A percentile compares a stretch with the other conserved stretches of the same genome.
Conservation (phyloP, 1,284 basidiomycete species). For the Trichosporon sp. region DNA sequence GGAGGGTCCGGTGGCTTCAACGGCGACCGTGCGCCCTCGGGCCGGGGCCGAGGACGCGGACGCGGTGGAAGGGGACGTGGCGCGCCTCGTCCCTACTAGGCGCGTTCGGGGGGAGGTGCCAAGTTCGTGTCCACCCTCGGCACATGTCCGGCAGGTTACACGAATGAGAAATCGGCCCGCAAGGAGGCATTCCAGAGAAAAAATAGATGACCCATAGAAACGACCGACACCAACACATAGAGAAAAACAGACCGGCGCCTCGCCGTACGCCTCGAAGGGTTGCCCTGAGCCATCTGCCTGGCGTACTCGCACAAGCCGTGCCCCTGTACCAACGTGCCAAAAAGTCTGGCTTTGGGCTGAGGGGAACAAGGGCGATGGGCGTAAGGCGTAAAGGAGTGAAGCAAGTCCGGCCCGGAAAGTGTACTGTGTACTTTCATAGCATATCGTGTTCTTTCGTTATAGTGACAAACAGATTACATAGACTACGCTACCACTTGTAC, state of each 20-base stretch:
- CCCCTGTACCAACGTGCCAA: too few relatives aligned
- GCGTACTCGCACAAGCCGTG: too few relatives aligned
- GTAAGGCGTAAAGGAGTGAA: neutral
- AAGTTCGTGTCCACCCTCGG: too few relatives aligned
- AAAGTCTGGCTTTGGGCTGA: neutral
- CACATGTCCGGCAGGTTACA: too few relatives aligned
- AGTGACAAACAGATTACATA: neutral
- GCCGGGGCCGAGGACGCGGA: slow-evolving; percentile 22
- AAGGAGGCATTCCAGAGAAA: neutral
- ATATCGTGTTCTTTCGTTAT: slow-evolving; percentile 5
- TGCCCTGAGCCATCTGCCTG: neutral
- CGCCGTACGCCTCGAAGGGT: too few relatives aligned
- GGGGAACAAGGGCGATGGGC: too few relatives aligned
- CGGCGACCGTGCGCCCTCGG: slow-evolving; percentile 4
- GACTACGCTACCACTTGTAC: slow-evolving; percentile 13
- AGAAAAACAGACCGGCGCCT: neutral
- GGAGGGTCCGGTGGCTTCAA: slow-evolving; percentile 24
- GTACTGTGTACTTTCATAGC: slow-evolving; percentile 13
- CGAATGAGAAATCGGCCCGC: too few relatives aligned
- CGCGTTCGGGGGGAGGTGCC: neutral
- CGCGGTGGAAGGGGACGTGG: slow-evolving; percentile 20
- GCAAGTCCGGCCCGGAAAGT: slow-evolving; percentile 6
- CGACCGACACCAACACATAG: neutral
- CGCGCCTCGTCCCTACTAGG: neutral
- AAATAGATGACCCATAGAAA: neutral